A percentile compares a stretch with the other conserved stretches of the same genome.
Evolutionary conservation across 179 eudicot species (phyloP).

Genomic region (Silene vulgaris): DNA sequence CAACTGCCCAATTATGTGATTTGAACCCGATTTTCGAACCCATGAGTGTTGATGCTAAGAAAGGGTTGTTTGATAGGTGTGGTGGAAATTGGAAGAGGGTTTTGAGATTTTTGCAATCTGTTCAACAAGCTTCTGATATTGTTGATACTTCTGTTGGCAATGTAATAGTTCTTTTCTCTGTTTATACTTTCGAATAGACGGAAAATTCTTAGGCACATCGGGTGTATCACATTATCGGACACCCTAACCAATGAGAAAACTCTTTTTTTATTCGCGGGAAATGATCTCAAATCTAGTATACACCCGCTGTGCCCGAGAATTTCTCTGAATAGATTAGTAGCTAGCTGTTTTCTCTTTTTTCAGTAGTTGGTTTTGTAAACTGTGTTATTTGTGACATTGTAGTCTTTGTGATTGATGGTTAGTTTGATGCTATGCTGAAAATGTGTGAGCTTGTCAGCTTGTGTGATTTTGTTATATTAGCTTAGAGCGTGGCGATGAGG

Average conservation of each 20-base stretch:
- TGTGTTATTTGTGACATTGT: neutral
- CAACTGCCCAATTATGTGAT: slow-evolving; percentile 67
- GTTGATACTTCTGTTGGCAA: slow-evolving; percentile 82
- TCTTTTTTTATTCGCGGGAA: no score
- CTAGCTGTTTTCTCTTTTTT: neutral
- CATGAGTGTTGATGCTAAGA: slow-evolving; percentile 33
- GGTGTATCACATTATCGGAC: no score
- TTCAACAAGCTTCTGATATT: slow-evolving; percentile 69
- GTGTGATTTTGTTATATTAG: neutral
- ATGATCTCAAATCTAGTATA: no score
- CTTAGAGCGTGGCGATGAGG: neutral
- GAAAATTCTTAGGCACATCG: no score
- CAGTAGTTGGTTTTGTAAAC: neutral
- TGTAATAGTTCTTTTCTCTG: slow-evolving; percentile 42
- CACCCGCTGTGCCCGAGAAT: no score
- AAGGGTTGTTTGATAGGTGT: slow-evolving; percentile 49
- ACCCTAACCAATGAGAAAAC: no score
- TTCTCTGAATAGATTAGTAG: neutral
- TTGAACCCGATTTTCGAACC: slow-evolving; percentile 45
- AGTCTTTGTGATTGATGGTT: neutral
- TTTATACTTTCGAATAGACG: neutral
- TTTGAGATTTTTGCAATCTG: slow-evolving; percentile 78
- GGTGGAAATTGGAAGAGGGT: slow-evolving; percentile 75
- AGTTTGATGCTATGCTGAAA: slow-evolving; percentile 10
- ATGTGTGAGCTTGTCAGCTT: neutral